phyloP scores from a whole-genome alignment of 2,329 filamentous ascomycete genomes.

The Cryphonectria parasitica region DNA sequence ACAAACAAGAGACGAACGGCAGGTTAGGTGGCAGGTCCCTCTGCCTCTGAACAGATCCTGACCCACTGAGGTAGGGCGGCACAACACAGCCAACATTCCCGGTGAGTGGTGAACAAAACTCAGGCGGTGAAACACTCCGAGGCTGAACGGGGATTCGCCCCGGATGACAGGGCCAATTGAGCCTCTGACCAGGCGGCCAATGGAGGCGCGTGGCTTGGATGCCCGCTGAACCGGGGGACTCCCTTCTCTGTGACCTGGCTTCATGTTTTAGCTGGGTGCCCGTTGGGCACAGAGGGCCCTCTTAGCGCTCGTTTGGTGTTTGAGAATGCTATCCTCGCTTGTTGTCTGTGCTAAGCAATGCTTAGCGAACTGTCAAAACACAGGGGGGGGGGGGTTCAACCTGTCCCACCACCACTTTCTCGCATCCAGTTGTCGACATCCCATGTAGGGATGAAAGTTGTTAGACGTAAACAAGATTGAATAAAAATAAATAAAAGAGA shows the following conservation, averaged over 20 bases:
- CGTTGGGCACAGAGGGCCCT: background rate
- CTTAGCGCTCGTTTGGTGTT: background rate
- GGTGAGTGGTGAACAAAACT: constrained; percentile 13
- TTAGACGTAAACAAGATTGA: too few relatives aligned
- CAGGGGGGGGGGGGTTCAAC: background rate
- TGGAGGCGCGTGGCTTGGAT: constrained; percentile 6
- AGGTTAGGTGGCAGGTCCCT: background rate
- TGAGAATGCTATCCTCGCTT: constrained; percentile 5
- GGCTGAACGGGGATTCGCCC: constrained; percentile 16
- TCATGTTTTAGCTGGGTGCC: constrained; percentile 10
- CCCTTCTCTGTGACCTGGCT: background rate
- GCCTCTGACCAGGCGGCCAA: constrained; percentile 24
- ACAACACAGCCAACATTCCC: background rate
- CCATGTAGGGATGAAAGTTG: too few relatives aligned
- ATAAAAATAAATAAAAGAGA: background rate
- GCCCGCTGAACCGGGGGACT: background rate
- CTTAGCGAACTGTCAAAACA: constrained; percentile 1
- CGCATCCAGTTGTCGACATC: background rate
- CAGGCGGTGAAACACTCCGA: constrained; percentile 27
- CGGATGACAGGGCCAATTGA: constrained; percentile 10
- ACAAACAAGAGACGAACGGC: background rate
- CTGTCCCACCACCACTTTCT: background rate
- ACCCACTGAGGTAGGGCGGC: constrained; percentile 5
- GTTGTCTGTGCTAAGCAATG: constrained; percentile 15
- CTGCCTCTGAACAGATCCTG: background rate